A percentile compares a stretch with the other conserved stretches of the same genome.
Conservation (phyloP, 441 rosid genomes). For the Populus hybrid region DNA sequence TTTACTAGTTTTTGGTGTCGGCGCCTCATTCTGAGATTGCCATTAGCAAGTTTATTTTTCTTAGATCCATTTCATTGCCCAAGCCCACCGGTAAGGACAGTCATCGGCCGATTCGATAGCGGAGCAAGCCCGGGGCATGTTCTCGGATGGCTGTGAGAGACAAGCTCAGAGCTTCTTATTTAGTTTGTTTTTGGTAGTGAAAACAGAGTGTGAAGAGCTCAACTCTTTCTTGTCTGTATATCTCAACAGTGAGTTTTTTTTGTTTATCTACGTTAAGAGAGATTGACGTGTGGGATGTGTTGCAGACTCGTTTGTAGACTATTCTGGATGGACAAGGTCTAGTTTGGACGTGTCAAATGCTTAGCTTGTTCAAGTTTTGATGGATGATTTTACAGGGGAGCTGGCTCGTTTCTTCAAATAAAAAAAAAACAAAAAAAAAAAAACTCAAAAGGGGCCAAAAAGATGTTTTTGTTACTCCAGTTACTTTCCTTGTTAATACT, state of each 20-base stretch:
- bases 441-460: no score
- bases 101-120: not conserved
- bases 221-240: not conserved
- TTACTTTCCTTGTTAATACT: no score
- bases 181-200: not conserved
- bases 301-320: not conserved
- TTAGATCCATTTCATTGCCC: not conserved
- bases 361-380: not conserved
- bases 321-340: not conserved
- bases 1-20: not conserved
- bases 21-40: not conserved
- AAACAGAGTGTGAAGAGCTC: not conserved
- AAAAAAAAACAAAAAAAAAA: no score
- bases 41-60: not conserved
- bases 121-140: not conserved
- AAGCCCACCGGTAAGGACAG: not conserved
- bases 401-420: not conserved
- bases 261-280: not conserved
- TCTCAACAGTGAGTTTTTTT: not conserved
- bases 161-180: not conserved
- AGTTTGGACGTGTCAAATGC: no score
- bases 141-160: not conserved
- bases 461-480: no score
- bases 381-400: not conserved
- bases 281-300: not conserved